Percentiles rank a stretch among this genome's conserved stretches.
These are phyloP conservation scores for Drosera spatulata DNA, from an alignment of 179 eudicot species.

Conservation along the genomic window DNA sequence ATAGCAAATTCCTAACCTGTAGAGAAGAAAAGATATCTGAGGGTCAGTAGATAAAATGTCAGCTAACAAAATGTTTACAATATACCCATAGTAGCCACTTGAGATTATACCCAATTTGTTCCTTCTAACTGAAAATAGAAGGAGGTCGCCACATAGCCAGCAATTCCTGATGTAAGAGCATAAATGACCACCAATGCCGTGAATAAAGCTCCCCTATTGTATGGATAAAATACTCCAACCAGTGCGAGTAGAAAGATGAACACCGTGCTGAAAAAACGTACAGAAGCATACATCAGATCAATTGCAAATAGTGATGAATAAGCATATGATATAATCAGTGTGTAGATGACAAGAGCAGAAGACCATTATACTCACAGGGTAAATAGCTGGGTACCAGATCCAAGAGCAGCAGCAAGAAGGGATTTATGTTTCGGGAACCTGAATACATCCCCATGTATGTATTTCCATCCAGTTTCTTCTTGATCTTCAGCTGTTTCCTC, in stretches of 20 bases:
- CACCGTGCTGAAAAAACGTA: neutral
- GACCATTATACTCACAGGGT: neutral
- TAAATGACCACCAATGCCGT: slow-evolving; percentile 5
- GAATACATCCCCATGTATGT: slow-evolving; percentile 5
- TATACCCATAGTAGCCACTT: neutral
- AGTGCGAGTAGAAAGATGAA: slow-evolving; percentile 5
- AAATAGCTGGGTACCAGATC: slow-evolving; percentile 4
- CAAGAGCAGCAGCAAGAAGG: slow-evolving; percentile 3
- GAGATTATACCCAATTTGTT: slow-evolving; percentile 1
- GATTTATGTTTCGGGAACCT: slow-evolving; percentile 4
- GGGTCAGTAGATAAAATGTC: too few relatives aligned
- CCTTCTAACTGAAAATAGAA: slow-evolving; percentile 4
- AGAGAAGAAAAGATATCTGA: neutral
- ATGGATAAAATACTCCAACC: slow-evolving; percentile 5
- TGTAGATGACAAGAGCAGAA: too few relatives aligned
- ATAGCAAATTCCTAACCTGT: slow-evolving; percentile 5
- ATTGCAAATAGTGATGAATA: neutral
- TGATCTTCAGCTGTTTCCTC: slow-evolving; percentile 6
- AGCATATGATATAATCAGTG: neutral
- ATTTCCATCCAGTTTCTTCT: slow-evolving; percentile 7
- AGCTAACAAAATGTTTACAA: neutral
- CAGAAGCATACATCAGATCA: neutral
- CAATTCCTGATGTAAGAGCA: slow-evolving; percentile 4
- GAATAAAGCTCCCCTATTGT: slow-evolving; percentile 3
- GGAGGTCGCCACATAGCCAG: slow-evolving; percentile 1